A percentile compares a stretch with the other conserved stretches of the same genome.
Conservation (phyloP, 1,284 basidiomycete genomes). For the Gastroboletus turbinatus region DNA sequence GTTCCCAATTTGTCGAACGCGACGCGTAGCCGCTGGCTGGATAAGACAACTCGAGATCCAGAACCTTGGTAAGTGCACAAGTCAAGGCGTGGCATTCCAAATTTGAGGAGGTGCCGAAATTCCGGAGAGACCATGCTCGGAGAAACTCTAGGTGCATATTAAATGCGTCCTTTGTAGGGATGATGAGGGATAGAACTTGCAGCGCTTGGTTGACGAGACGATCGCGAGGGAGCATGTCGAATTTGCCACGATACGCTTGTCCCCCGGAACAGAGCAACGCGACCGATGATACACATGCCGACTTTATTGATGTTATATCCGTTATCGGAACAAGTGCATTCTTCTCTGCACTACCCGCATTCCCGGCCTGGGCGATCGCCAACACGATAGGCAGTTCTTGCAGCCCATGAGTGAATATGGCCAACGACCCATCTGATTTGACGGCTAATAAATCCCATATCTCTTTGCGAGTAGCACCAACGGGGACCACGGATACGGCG, state of each 20-base stretch:
- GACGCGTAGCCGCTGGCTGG: conserved; percentile 7
- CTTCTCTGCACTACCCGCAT: conserved; percentile 12
- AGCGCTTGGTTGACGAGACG: conserved; percentile 59
- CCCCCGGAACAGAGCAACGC: conserved; percentile 51
- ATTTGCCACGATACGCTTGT: conserved; percentile 41
- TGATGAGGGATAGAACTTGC: conserved; percentile 56
- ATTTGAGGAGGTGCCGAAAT: conserved; percentile 42
- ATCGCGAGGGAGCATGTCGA: conserved; percentile 53
- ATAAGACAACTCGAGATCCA: conserved; percentile 40
- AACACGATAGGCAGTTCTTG: conserved; percentile 45
- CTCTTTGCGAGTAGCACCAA: conserved; percentile 59
- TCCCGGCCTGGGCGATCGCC: conserved; percentile 24
- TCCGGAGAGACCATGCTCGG: conserved; percentile 49
- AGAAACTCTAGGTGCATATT: conserved; percentile 58
- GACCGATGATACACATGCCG: conserved; percentile 44
- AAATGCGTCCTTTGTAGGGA: conserved; percentile 57
- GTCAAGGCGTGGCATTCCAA: conserved; percentile 59
- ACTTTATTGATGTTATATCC: conserved; percentile 39
- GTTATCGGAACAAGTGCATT: conserved; percentile 26
- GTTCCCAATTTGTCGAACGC: conserved; percentile 26
- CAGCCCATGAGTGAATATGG: conserved; percentile 61
- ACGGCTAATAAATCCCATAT: conserved; percentile 71
- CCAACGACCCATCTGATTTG: conserved; percentile 49
- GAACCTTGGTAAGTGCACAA: conserved; percentile 49
- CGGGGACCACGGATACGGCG: conserved; percentile 54